Base-by-base conservation (phyloP, 225 moss, liverwort and hornwort genomes). In the Sphagnum contortum region DNA sequence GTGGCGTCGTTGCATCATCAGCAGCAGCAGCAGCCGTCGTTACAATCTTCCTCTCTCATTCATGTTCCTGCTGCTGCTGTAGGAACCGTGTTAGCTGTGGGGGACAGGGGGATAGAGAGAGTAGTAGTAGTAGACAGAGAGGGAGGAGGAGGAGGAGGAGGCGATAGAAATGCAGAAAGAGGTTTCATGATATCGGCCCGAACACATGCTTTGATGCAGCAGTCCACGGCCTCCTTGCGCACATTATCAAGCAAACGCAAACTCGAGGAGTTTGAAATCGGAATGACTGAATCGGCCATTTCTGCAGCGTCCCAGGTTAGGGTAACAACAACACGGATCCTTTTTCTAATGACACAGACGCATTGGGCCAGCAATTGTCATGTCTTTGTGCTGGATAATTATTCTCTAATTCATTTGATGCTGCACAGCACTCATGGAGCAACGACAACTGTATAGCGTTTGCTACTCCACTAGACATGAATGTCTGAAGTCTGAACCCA, bases 131-230 rank as follows among this genome's bases (percentile, higher is more conserved):
- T 63, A 48, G 68, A 47, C 9, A 57, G 62, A n/a, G 76, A 58
- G 3, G 55, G 68, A 59, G 62, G 72, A 12, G 75, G 68, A 63
- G 60, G 74, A 60, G 69, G 50, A 57, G 75, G 69, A 54, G 75
- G 79, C 68, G 82, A 74, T 71, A 69, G 78, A 73, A 79, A 65
- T 70, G 80, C 62, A 67, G 87, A 79, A 67, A 79, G 84, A 57
- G 91, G 89, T 63, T 94, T 94, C 73, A 94, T 94, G 94, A 79
- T 82, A 9, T 77, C 94, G 48, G 94, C 94, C 46, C 87, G 94
- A 68, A 29, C 29, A 29, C 29, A 29, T 29, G 76, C 81, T 71
- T 79, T 83, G 63, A 71, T 72, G 46, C 64, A 70, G 3, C 51
- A 71, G 11, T 71, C 70, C 63, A 72, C 83, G 48, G 61, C 71